phyloP scores from a whole-genome alignment of 768 basidiomycete species.

The Mycena galopus region DNA sequence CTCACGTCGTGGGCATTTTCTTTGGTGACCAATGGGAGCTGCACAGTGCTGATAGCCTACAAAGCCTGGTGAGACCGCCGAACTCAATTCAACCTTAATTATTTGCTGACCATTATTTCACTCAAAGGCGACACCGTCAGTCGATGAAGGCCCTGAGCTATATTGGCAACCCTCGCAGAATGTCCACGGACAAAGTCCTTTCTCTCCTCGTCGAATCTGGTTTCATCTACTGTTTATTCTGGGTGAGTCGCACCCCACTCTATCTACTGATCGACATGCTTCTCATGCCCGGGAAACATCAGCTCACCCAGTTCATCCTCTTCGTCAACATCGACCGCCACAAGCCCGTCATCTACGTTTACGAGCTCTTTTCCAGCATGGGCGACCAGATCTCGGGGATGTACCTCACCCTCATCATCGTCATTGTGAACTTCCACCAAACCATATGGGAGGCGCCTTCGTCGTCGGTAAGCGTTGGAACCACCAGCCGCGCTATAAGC shows the following conservation, averaged over 20 bases:
- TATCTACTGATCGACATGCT: background rate
- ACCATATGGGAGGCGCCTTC: slow-evolving; percentile 25
- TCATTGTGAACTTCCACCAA: slow-evolving; percentile 30
- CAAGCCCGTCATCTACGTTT: slow-evolving; percentile 3
- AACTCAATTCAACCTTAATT: background rate
- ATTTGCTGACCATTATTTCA: background rate
- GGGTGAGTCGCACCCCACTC: slow-evolving; percentile 4
- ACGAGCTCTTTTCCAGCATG: slow-evolving; percentile 12
- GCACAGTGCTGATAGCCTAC: slow-evolving; percentile 29
- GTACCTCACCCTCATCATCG: slow-evolving; percentile 34
- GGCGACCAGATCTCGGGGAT: slow-evolving; percentile 31
- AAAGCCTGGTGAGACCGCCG: slow-evolving; percentile 31
- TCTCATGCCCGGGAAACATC: background rate
- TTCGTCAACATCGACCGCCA: background rate
- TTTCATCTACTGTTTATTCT: slow-evolving; percentile 37
- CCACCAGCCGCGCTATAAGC: background rate
- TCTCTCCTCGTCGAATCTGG: slow-evolving; percentile 36
- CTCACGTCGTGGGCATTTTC: slow-evolving; percentile 36
- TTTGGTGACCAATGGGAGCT: slow-evolving; percentile 27
- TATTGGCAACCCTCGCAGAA: background rate
- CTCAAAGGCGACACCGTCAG: slow-evolving; percentile 19
- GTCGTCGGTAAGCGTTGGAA: background rate
- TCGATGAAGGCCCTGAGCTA: slow-evolving; percentile 8
- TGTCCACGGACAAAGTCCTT: slow-evolving; percentile 23
- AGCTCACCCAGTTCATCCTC: slow-evolving; percentile 29